A percentile compares a stretch with the other conserved stretches of the same genome.
Conservation (phyloP, 2,329 filamentous ascomycete genomes). For the Fusarium torreyae region DNA sequence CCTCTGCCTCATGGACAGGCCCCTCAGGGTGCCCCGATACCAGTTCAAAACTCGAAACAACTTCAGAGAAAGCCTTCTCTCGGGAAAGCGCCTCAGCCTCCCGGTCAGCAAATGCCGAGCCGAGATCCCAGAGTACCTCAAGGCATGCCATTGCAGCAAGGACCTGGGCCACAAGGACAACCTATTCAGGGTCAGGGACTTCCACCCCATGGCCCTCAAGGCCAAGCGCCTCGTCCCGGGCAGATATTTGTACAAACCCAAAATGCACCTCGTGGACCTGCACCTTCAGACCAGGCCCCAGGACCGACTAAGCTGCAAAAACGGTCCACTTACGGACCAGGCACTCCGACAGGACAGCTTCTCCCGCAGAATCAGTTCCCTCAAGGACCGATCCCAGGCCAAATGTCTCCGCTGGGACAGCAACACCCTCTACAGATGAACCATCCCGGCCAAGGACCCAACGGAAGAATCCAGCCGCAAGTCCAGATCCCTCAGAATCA, state of each 20-base stretch:
- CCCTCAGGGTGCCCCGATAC: conserved; percentile 8
- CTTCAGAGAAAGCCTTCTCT: conserved; percentile 43
- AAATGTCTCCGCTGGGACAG: conserved; percentile 21
- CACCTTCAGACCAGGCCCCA: conserved; percentile 12
- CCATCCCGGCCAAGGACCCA: conserved; percentile 5
- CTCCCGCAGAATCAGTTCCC: conserved; percentile 21
- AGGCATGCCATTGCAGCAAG: conserved; percentile 16
- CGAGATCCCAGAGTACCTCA: conserved; percentile 18
- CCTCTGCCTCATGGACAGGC: conserved; percentile 11
- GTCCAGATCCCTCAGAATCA: conserved; percentile 40
- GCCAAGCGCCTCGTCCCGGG: conserved; percentile 11
- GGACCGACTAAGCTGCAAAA: conserved; percentile 27
- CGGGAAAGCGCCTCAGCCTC: conserved; percentile 23
- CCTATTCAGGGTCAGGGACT: conserved; percentile 13
- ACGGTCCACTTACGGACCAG: conserved; percentile 33
- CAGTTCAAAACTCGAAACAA: conserved; percentile 28
- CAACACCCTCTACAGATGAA: conserved; percentile 11
- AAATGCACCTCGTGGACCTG: conserved; percentile 18
- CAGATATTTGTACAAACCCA: conserved; percentile 12
- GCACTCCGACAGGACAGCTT: conserved; percentile 20
- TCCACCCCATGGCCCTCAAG: conserved; percentile 13
- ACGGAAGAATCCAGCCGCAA: conserved; percentile 35
- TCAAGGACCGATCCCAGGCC: conserved; percentile 1
- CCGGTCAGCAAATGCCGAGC: conserved; percentile 24
- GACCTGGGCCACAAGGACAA: conserved; percentile 16